These are phyloP conservation scores for Ogataea neopini DNA, from an alignment of 805 yeast species.

Conservation along the genomic window DNA sequence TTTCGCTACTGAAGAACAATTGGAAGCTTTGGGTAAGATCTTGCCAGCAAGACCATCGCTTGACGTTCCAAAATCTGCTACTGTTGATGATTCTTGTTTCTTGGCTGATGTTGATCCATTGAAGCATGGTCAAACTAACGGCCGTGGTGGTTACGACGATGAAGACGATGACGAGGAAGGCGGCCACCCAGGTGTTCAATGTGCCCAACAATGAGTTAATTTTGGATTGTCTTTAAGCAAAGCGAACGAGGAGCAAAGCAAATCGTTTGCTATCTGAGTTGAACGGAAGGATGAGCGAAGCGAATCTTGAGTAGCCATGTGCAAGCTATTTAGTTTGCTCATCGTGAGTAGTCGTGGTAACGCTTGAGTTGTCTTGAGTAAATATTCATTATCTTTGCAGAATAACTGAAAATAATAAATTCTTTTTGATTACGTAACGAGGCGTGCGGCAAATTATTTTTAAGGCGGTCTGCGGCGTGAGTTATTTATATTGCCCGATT, in stretches of 20 bases:
- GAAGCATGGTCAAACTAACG: constrained; percentile 28
- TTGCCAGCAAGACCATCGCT: constrained; percentile 74
- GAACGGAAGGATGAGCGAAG: no score
- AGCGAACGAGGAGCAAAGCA: neutral
- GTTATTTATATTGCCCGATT: neutral
- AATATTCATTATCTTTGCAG: no score
- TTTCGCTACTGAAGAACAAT: constrained; percentile 73
- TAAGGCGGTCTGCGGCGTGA: neutral
- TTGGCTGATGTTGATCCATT: constrained; percentile 31
- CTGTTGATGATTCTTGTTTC: constrained; percentile 64
- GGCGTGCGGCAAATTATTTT: neutral
- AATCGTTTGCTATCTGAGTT: no score
- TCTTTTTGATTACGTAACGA: neutral
- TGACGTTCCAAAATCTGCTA: constrained; percentile 67
- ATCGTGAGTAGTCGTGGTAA: no score
- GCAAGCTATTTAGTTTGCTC: no score
- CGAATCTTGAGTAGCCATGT: no score
- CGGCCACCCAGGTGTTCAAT: constrained; percentile 78
- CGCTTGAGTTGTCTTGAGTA: no score
- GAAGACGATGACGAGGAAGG: constrained; percentile 56
- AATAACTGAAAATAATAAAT: no score
- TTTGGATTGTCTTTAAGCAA: neutral
- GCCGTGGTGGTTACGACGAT: constrained; percentile 45
- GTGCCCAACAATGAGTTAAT: constrained; percentile 80
- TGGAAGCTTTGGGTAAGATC: constrained; percentile 69